Base-by-base conservation (phyloP, 441 rosid species). In the Pelargonium australe region DNA sequence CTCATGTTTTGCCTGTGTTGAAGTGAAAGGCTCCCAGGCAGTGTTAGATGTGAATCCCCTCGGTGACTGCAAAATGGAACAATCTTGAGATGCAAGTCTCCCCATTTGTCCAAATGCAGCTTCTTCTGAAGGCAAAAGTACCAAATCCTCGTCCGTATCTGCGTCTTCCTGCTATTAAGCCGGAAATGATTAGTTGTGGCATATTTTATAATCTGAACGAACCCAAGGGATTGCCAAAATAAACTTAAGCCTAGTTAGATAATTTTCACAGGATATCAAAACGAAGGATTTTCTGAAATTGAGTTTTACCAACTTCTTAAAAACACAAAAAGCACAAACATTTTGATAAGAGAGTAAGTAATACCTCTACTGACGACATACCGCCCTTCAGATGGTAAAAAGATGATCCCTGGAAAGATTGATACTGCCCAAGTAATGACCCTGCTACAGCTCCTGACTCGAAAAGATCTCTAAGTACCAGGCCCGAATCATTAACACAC, bases 391-490 rank as follows among this genome's bases (percentile, higher is more conserved):
- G 84, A 70, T 73, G 78, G 78, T 74, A 86, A 82, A 77, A 91
- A 47, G 91, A 79, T 3, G 90, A 75, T 49, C 86, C 77, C 75
- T 82, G 89, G 14, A 80, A 76, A 75, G 92, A 81, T 67, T 83
- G 83, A 80, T 85, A 85, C 25, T 81, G 89, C 55, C 82, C 83
- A 68, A 87, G 86, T 76, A 87, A 85, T 73, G 99, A 81, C 62
- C 86, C 92, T 63, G 88, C 66, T 70, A 86, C 31, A 80, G 77
- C 85, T 82, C 87, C 92, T 25, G 94, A 84, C 67, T 89, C 90
- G 40, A 92, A 81, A 37, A 92, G 76, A 70, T 95, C 97, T 78
- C 87, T 85, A 28, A 95, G 95, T 73, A 92, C 97, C 84, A 90
- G 79, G 64, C 85, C 83, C 2, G 96, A 81, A 76, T 95, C 96